Evolutionary conservation across 2,329 filamentous ascomycete species (phyloP).

Genomic region (Paecilomyces sp.): DNA sequence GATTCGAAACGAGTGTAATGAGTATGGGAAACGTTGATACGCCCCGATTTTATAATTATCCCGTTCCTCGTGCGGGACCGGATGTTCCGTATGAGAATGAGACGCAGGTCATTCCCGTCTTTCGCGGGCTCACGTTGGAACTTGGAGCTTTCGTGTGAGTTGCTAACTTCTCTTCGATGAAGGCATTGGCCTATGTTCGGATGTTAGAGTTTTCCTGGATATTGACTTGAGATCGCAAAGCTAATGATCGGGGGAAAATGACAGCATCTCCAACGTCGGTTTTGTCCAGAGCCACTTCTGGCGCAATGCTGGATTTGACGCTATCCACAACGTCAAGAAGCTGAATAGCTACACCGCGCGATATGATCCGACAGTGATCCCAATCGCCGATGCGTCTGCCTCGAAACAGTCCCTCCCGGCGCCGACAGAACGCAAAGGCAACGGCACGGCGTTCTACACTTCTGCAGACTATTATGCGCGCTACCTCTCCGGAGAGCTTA

Average conservation of each 20-base stretch:
- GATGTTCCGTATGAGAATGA: slow-evolving; percentile 39
- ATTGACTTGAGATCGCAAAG: neutral
- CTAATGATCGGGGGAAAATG: neutral
- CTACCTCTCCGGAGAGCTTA: slow-evolving; percentile 62
- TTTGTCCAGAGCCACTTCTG: slow-evolving; percentile 61
- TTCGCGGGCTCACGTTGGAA: slow-evolving; percentile 59
- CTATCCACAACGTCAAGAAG: slow-evolving; percentile 47
- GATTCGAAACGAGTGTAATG: neutral
- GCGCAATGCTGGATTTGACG: slow-evolving; percentile 61
- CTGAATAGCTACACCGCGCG: slow-evolving; percentile 49
- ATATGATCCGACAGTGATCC: slow-evolving; percentile 53
- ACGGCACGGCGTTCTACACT: slow-evolving; percentile 53
- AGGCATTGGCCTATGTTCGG: slow-evolving; percentile 1
- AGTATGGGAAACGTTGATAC: slow-evolving; percentile 4
- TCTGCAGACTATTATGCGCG: slow-evolving; percentile 69
- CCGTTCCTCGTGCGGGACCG: slow-evolving; percentile 32
- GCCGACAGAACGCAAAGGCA: slow-evolving; percentile 26
- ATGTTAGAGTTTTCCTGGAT: slow-evolving; percentile 2
- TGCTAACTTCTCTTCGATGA: neutral
- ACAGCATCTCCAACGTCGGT: slow-evolving; percentile 51
- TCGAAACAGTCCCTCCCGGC: slow-evolving; percentile 10
- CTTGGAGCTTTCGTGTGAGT: slow-evolving; percentile 56
- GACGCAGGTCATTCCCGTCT: slow-evolving; percentile 59
- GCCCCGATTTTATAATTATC: slow-evolving; percentile 27
- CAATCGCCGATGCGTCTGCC: slow-evolving; percentile 17